Base-by-base conservation (phyloP, 169 alveolate species). In the Plasmodium relictum region DNA sequence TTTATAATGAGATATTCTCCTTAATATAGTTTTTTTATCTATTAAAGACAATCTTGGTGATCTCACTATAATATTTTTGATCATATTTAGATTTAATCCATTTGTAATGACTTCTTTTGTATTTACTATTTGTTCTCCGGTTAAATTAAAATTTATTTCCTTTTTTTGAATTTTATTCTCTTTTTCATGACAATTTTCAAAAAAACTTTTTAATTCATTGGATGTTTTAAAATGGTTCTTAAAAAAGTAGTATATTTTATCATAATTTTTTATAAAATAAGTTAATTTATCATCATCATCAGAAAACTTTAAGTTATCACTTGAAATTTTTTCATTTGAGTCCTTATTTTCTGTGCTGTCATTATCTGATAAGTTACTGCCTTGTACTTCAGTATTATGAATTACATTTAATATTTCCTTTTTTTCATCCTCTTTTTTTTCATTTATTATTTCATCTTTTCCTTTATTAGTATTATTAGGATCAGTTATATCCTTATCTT, bases 11-110 rank as follows among this genome's bases (percentile, higher is more conserved):
- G 59, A 31, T 86, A 86, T 45, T 42, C 92, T 54, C 59, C 70
- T 86, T 6, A 72, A 39, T 16, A 86, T 10, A 8, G 92, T 86
- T 0, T 70, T 69, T 70, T 86, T 86, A 45, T 71, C 59, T 70
- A 86, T 52, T 58, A 86, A 48, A 12, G 92, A 69, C 44, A 86
- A 86, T 41, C 92, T 86, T 4, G 92, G 92, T 3, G 92, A 86
- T 65, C 37, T 50, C 22, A 26, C 16, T 16, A 86, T 86, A 45
- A 86, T 61, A 41, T 71, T 86, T 71, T 86, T 86, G 54, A 86
- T 86, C 92, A 86, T 86, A 14, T 86, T 87, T 26, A 86, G 9
- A 52, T 86, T 86, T 41, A 86, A 22, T 1, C 92, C 92, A 22
- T 48, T 44, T 42, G 26, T 58, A 31, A 86, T 18, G n/a, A 86